Conservation (phyloP, 2,329 filamentous ascomycete species). For the Diaporthe velutina region DNA sequence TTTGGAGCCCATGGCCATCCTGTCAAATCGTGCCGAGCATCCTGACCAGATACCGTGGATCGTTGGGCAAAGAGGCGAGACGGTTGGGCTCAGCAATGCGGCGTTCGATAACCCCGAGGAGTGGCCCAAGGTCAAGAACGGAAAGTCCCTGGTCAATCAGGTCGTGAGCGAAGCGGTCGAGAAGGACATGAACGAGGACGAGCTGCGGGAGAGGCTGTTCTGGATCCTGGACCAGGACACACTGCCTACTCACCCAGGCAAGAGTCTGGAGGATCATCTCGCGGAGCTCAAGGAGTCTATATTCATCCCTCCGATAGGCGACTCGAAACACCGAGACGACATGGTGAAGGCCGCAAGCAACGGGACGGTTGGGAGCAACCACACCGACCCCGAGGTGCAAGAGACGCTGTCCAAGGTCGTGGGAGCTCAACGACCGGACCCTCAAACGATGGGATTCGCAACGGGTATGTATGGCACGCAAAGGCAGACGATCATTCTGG, state of each 20-base stretch:
- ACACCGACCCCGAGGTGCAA: slow-evolving; percentile 52
- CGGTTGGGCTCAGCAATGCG: slow-evolving; percentile 74
- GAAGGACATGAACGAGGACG: slow-evolving; percentile 56
- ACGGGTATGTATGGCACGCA: slow-evolving; percentile 75
- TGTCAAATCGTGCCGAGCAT: slow-evolving; percentile 71
- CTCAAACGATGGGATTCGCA: slow-evolving; percentile 58
- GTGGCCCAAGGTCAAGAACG: slow-evolving; percentile 73
- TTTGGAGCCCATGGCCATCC: slow-evolving; percentile 68
- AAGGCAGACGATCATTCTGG: slow-evolving; percentile 72
- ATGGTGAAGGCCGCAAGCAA: slow-evolving; percentile 58
- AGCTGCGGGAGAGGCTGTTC: slow-evolving; percentile 66
- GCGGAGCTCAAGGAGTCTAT: slow-evolving; percentile 69
- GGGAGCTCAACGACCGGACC: slow-evolving; percentile 50
- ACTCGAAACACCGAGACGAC: slow-evolving; percentile 57
- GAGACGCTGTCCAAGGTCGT: slow-evolving; percentile 48
- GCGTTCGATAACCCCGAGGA: slow-evolving; percentile 64
- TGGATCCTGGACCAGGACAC: slow-evolving; percentile 69
- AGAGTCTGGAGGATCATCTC: slow-evolving; percentile 67
- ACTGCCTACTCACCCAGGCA: slow-evolving; percentile 59
- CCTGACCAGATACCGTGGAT: slow-evolving; percentile 70
- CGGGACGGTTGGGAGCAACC: slow-evolving; percentile 48
- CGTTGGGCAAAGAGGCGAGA: slow-evolving; percentile 62
- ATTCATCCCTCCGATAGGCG: slow-evolving; percentile 71
- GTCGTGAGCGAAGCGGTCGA: slow-evolving; percentile 56
- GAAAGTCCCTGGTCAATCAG: slow-evolving; percentile 60